phyloP scores from a whole-genome alignment of 108 stramenopile genomes.

The Skeletonema marinoi region DNA sequence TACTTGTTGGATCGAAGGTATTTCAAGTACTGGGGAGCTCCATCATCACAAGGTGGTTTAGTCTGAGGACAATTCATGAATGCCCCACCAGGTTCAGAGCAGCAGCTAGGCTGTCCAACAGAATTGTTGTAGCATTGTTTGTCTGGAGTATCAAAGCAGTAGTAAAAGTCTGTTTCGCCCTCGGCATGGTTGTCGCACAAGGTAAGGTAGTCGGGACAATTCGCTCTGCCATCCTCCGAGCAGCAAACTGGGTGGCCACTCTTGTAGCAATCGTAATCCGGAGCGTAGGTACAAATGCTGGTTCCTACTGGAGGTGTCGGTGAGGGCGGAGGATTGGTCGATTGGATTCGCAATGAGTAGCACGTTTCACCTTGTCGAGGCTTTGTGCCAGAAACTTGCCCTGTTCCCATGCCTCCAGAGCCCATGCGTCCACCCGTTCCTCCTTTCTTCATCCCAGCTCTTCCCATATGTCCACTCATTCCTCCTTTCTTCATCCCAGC shows the following conservation, averaged over 20 bases:
- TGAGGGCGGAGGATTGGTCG: neutral
- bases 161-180: neutral
- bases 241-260: neutral
- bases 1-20: neutral
- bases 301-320: constrained; percentile 1
- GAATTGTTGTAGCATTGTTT: neutral
- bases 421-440: too few relatives aligned
- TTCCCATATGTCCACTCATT: too few relatives aligned
- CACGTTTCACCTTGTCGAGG: constrained; percentile 1
- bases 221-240: neutral
- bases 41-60: constrained; percentile 6
- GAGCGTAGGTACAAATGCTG: constrained; percentile 9
- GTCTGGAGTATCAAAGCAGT: neutral
- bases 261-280: constrained; percentile 10
- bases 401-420: neutral
- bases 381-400: neutral
- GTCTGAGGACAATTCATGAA: neutral
- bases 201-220: neutral
- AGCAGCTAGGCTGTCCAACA: neutral
- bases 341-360: constrained; percentile 3
- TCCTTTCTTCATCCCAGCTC: too few relatives aligned
- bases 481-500: too few relatives aligned
- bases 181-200: constrained; percentile 2
- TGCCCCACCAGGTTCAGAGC: neutral
- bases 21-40: neutral